Evolutionary conservation across 2,329 filamentous ascomycete genomes (phyloP).

Genomic region (Coleophoma cylindrospora): DNA sequence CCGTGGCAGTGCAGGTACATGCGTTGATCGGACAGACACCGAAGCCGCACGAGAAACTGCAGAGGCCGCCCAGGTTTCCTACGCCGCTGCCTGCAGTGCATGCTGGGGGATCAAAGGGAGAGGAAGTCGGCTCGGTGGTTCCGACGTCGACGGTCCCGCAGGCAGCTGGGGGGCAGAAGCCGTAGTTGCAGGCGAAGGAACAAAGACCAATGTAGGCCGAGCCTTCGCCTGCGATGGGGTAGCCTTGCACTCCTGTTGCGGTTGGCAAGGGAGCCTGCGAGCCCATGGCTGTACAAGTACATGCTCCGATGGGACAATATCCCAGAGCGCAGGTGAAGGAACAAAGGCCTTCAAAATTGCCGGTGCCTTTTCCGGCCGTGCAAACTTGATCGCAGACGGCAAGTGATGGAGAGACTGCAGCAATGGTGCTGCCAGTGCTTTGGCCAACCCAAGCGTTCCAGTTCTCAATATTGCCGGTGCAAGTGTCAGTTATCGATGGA

Average conservation of each 20-base stretch:
- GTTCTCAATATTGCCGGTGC: slow-evolving; percentile 24
- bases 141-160: slow-evolving; percentile 9
- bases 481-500: slow-evolving; percentile 17
- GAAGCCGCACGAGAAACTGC: slow-evolving; percentile 6
- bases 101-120: slow-evolving; percentile 1
- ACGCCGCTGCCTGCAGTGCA: slow-evolving; percentile 2
- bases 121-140: neutral
- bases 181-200: slow-evolving; percentile 19
- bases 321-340: neutral
- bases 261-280: neutral
- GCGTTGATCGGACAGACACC: slow-evolving; percentile 6
- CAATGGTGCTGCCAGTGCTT: slow-evolving; percentile 1
- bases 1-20: slow-evolving; percentile 2
- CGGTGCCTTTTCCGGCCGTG: slow-evolving; percentile 14
- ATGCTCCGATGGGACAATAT: neutral
- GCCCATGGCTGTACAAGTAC: neutral
- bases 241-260: neutral
- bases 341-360: slow-evolving; percentile 7
- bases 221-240: neutral
- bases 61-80: slow-evolving; percentile 7
- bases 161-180: slow-evolving; percentile 21
- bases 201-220: slow-evolving; percentile 17
- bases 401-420: slow-evolving; percentile 1
- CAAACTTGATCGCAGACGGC: slow-evolving; percentile 12
- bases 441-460: slow-evolving; percentile 33